Base-by-base conservation (phyloP, 768 basidiomycete genomes). In the Cyclocybe aegerita region DNA sequence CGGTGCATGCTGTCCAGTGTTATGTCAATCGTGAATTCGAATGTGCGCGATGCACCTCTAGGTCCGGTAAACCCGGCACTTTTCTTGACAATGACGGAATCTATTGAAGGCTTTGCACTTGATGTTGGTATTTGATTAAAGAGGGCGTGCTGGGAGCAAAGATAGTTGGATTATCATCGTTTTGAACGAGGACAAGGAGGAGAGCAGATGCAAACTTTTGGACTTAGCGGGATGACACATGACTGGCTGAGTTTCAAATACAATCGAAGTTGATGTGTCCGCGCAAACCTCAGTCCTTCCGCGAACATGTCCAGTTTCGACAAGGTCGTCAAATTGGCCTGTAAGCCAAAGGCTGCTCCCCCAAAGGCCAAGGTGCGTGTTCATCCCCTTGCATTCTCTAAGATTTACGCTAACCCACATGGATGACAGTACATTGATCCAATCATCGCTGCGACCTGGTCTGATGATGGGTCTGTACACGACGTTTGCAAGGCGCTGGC, bases 391-490 rank as follows among this genome's bases (percentile, higher is more conserved):
- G 1, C 23, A 39, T 43, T 23, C 57, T 39, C 34, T 49, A 17
- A 43, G 52, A 38, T 47, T 15, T 7, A 39, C 46, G 15, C 15
- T 46, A 55, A 16, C 52, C 46, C 52, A 16, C 38, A 43, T 48
- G 50, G 43, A 38, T 36, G 41, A 16, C 65, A 98, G 93, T 99
- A 98, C 73, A 79, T 99, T 53, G 95, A 98, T 74, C 86, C 91
- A 16, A 93, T 99, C 67, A 88, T 99, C 58, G 88, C 93, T 47
- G 93, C 93, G 30, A 98, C 96, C n/a, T 98, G 92, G 83, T 87
- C 88, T 12, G 90, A 96, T 51, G 96, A 98, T 61, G 94, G 95
- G 23, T 84, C 93, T 39, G 79, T 98, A 7, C 85, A 88, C 59
- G 96, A 98, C 67, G 91, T 98, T 57, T 92, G 92, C 74, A 90